phyloP scores from a whole-genome alignment of 1,139 yeast genomes.

The Protomyces inouyei region DNA sequence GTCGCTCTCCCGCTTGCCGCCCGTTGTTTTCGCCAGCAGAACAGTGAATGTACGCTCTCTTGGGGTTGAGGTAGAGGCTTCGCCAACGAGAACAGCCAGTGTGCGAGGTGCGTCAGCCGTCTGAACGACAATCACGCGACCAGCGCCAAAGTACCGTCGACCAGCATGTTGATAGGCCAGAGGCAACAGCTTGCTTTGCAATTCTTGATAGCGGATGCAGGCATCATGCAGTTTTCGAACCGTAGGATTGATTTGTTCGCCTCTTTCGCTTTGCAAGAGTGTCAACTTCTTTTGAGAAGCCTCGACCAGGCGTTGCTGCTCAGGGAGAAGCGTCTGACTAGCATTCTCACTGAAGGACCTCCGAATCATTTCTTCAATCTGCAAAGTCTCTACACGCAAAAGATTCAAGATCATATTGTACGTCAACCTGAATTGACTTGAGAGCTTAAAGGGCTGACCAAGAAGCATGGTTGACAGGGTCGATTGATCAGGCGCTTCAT shows the following conservation, averaged over 20 bases:
- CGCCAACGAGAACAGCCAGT: constrained; percentile 49
- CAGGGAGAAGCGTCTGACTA: constrained; percentile 79
- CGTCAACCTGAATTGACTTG: constrained; percentile 87
- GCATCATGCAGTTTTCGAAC: neutral
- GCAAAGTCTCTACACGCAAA: constrained; percentile 83
- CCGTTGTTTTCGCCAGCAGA: constrained; percentile 13
- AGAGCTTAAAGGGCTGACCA: constrained; percentile 83
- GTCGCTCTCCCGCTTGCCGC: constrained; percentile 29
- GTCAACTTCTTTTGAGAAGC: constrained; percentile 49
- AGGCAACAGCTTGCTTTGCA: neutral
- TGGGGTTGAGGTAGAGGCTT: constrained; percentile 16
- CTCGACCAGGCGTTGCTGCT: constrained; percentile 65
- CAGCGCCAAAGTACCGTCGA: constrained; percentile 39
- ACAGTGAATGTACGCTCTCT: constrained; percentile 27
- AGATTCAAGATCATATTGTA: constrained; percentile 92
- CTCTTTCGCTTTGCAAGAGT: constrained; percentile 41
- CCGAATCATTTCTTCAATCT: constrained; percentile 96
- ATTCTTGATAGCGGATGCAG: constrained; percentile 11
- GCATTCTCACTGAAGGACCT: constrained; percentile 91
- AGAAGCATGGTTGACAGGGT: constrained; percentile 69
- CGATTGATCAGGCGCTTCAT: constrained; percentile 48
- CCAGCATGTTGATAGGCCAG: constrained; percentile 26
- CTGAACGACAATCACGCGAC: constrained; percentile 59
- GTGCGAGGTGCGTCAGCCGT: constrained; percentile 45
- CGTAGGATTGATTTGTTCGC: neutral